Conservation (phyloP, 2,329 filamentous ascomycete genomes). For the Xylariaceae sp. region DNA sequence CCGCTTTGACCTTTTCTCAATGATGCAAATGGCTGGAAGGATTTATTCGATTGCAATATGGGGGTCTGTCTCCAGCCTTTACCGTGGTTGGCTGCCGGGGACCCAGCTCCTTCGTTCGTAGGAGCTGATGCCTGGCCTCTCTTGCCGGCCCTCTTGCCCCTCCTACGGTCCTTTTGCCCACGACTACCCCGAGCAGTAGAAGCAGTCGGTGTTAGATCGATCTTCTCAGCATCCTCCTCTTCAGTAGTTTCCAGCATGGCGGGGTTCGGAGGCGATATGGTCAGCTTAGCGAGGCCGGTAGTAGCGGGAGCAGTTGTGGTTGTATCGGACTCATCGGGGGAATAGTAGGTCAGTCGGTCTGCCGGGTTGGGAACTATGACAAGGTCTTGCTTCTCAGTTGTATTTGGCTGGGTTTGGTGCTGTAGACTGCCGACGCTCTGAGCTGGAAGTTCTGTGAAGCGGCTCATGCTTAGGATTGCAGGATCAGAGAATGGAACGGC, state of each 20-base stretch:
- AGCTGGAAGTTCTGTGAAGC: conserved; percentile 31
- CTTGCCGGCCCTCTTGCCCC: conserved; percentile 20
- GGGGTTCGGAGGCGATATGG: conserved; percentile 12
- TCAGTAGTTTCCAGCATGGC: conserved; percentile 12
- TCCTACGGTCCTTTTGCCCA: conserved; percentile 15
- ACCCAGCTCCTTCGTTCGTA: conserved; percentile 11
- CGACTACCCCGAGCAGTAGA: conserved; percentile 7
- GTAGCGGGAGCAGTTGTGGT: conserved; percentile 6
- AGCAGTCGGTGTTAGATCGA: conserved; percentile 12
- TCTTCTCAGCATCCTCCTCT: conserved; percentile 11
- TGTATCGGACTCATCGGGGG: conserved; percentile 21
- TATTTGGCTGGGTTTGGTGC: conserved; percentile 23
- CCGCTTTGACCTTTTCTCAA: conserved; percentile 51
- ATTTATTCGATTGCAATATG: conserved; percentile 55
- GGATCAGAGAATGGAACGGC: conserved; percentile 64
- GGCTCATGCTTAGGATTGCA: conserved; percentile 69
- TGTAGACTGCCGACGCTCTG: conserved; percentile 16
- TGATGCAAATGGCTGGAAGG: conserved; percentile 59
- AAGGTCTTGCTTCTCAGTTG: conserved; percentile 28
- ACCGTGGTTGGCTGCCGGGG: conserved; percentile 28
- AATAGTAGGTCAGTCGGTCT: conserved; percentile 20
- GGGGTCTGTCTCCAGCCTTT: conserved; percentile 58
- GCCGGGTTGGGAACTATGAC: conserved; percentile 17
- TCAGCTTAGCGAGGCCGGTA: conserved; percentile 11
- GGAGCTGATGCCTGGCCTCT: conserved; percentile 13